Percentiles rank a stretch among this genome's conserved stretches.
Conservation (phyloP, 768 basidiomycete genomes). For the Chlorophyllum brunneum region DNA sequence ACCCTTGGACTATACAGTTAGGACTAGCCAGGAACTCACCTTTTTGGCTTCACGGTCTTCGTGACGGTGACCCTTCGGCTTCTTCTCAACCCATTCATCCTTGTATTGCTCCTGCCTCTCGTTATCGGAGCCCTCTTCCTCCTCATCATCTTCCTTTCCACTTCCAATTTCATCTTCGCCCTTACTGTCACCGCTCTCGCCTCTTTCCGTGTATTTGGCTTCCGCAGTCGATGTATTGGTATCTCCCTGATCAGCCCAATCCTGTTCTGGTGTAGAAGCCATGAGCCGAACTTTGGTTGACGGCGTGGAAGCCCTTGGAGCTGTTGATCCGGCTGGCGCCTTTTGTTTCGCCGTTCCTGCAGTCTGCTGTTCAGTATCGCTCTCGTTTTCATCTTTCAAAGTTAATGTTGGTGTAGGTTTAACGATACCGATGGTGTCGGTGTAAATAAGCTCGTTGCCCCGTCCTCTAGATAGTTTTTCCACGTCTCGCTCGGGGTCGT, state of each 20-base stretch:
- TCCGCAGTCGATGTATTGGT: conserved; percentile 3
- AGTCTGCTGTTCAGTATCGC: conserved; percentile 9
- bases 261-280: conserved; percentile 9
- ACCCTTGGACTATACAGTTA: not conserved
- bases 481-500: conserved; percentile 92
- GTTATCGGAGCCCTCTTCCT: conserved; percentile 29
- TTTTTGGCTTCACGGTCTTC: conserved; percentile 92
- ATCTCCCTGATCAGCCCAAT: conserved; percentile 13
- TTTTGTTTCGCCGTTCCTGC: conserved; percentile 11
- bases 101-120: conserved; percentile 34
- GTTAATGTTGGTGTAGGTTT: conserved; percentile 23
- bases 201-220: not conserved
- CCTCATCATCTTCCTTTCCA: conserved; percentile 25
- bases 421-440: conserved; percentile 80
- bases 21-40: conserved; percentile 37
- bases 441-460: conserved; percentile 77
- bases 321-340: conserved; percentile 5
- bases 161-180: conserved; percentile 21
- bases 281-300: not conserved
- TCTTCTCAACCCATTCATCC: conserved; percentile 46
- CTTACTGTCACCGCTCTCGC: not conserved
- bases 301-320: not conserved
- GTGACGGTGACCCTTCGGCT: conserved; percentile 82
- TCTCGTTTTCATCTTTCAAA: conserved; percentile 8
- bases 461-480: conserved; percentile 69